Evolutionary conservation across 2,329 filamentous ascomycete species (phyloP), one percentile per base, ranked within the genome.

Genomic region (Colletotrichum sp.): DNA sequence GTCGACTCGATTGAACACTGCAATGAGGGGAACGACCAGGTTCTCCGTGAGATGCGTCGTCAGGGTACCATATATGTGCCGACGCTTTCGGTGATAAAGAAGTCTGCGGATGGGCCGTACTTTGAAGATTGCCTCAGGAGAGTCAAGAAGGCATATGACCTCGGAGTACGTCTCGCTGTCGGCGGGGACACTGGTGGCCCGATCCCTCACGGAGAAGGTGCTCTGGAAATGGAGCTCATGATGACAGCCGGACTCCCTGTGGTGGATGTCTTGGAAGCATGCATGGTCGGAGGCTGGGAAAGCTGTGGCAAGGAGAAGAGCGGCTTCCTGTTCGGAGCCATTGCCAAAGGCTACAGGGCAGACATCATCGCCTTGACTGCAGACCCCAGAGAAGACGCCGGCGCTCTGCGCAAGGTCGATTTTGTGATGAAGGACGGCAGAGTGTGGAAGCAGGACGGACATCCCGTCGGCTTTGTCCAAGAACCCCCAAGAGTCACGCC

Each of bases 401-500:
- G 79, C 24, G 86, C 86, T 3, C 75, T 92, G 34, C 84, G 89
- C 68, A 86, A 84, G 73, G 87, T 91, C 1, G 83, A 80, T 68
- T 91, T 91, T 79, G 90, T 91, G 21, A 91, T 92, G 89, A 92
- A 91, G 79, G 89, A 92, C 78, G 89, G 84, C 1, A 84, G 79
- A 65, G 82, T 91, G 10, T 91, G 88, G 84, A 90, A 90, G 79
- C 71, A 78, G 48, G 80, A 82, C 7, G 82, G 84, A 4, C 76
- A 13, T 55, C 43, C 74, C 13, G 34, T 74, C 24, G 78, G 61
- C 18, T 76, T 59, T n/a, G 36, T 69, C 12, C 68, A 48, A 66
- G 70, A 30, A 61, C 64, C 15, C 39, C 65, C 30, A 5, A 52
- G 15, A 21, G 52, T 4, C 61, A 63, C 26, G 39, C 24, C 55